Conservation (phyloP, 768 basidiomycete genomes). For the Mycena galopus region DNA sequence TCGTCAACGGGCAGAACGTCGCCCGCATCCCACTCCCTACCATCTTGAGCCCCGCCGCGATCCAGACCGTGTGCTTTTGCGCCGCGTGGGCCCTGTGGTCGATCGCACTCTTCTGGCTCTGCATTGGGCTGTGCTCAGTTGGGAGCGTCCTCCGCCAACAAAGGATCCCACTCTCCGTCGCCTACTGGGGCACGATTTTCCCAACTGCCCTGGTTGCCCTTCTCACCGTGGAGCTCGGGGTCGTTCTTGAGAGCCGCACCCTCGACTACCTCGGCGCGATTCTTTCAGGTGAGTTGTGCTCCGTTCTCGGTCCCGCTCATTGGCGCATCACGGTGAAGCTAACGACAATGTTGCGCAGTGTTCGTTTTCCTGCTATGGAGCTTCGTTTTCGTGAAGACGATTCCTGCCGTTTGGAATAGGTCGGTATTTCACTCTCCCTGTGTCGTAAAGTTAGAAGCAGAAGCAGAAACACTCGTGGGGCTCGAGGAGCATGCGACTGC, state of each 20-base stretch:
- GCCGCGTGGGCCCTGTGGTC: conserved; percentile 64
- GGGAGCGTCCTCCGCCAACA: conserved; percentile 46
- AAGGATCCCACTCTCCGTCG: conserved; percentile 57
- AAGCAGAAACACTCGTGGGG: conserved; percentile 29
- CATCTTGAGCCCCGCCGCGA: conserved; percentile 55
- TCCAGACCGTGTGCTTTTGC: conserved; percentile 60
- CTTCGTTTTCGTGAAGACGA: conserved; percentile 57
- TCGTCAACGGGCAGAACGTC: conserved; percentile 55
- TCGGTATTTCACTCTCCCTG: conserved; percentile 63
- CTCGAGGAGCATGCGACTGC: neutral
- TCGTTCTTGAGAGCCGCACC: conserved; percentile 60
- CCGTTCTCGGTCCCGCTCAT: neutral
- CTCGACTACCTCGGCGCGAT: conserved; percentile 67
- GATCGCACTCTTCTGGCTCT: conserved; percentile 67
- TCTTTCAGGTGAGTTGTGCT: conserved; percentile 58
- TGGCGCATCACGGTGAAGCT: neutral
- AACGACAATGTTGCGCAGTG: conserved; percentile 41
- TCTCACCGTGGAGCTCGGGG: conserved; percentile 62
- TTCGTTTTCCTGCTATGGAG: conserved; percentile 59
- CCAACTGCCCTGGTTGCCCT: conserved; percentile 67
- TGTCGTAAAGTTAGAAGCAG: conserved; percentile 41
- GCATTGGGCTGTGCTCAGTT: conserved; percentile 58
- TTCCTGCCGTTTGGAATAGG: conserved; percentile 60
- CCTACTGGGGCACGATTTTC: conserved; percentile 70
- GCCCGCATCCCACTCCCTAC: conserved; percentile 60